Evolutionary conservation across 2,329 filamentous ascomycete genomes (phyloP).

Genomic region (Blastomyces gilchristii): DNA sequence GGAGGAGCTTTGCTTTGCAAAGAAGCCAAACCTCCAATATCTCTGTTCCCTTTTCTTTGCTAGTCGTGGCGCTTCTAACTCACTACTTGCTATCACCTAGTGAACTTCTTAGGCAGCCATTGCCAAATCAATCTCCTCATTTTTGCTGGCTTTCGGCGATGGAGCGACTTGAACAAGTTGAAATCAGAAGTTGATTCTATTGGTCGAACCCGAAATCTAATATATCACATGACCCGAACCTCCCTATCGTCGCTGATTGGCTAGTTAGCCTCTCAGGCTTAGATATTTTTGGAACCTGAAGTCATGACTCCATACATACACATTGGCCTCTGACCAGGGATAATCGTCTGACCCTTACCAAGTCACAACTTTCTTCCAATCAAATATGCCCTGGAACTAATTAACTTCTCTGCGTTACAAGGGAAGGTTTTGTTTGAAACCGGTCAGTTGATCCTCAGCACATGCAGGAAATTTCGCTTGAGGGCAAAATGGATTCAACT

Average conservation of each 20-base stretch:
- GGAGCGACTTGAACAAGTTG: no score
- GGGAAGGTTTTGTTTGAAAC: background rate
- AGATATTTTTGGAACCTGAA: background rate
- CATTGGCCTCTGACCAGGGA: background rate
- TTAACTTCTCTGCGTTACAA: background rate
- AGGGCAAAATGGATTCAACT: background rate
- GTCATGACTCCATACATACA: background rate
- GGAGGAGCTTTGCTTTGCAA: background rate
- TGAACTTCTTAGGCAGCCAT: no score
- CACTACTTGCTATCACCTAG: no score
- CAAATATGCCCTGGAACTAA: background rate
- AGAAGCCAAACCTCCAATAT: no score
- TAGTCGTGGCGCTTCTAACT: no score
- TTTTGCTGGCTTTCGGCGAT: no score
- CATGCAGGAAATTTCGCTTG: background rate
- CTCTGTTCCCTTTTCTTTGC: no score
- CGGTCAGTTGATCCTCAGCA: slow-evolving; percentile 5
- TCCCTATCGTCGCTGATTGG: background rate
- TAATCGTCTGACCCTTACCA: slow-evolving; percentile 1
- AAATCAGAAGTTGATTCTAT: no score
- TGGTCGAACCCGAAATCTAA: no score
- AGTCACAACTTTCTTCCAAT: background rate
- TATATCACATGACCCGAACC: background rate
- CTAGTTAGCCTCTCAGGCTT: background rate
- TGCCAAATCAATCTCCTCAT: no score